phyloP scores from a whole-genome alignment of 169 alveolate species.

The Plasmodium fragile region DNA sequence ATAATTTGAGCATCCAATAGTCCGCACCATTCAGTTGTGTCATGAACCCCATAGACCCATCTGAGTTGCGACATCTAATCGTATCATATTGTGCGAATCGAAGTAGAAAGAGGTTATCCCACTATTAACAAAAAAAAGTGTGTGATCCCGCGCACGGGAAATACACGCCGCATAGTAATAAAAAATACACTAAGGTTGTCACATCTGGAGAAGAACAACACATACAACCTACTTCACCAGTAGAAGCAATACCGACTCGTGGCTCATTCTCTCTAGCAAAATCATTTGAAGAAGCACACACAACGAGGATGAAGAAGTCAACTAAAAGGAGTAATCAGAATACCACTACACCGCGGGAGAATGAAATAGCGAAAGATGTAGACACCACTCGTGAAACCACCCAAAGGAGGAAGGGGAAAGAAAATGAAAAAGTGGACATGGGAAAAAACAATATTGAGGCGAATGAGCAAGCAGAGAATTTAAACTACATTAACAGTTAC shows the following conservation, averaged over 20 bases:
- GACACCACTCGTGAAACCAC: background rate
- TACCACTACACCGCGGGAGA: background rate
- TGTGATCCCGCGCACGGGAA: background rate
- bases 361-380: background rate
- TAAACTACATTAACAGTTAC: conserved; percentile 39
- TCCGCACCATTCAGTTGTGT: background rate
- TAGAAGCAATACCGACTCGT: background rate
- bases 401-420: background rate
- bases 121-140: background rate
- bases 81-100: background rate
- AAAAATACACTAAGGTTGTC: background rate
- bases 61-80: background rate
- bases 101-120: background rate
- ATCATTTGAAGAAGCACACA: background rate
- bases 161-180: background rate
- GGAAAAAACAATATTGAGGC: background rate
- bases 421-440: conserved; percentile 6
- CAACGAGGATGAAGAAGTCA: conserved; percentile 36
- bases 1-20: background rate
- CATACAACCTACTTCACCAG: background rate
- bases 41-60: background rate
- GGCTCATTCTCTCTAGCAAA: background rate
- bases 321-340: conserved; percentile 5
- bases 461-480: conserved; percentile 22
- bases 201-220: background rate